Evolutionary conservation across 805 yeast genomes (phyloP).

Genomic region (Candida nitratophila): DNA sequence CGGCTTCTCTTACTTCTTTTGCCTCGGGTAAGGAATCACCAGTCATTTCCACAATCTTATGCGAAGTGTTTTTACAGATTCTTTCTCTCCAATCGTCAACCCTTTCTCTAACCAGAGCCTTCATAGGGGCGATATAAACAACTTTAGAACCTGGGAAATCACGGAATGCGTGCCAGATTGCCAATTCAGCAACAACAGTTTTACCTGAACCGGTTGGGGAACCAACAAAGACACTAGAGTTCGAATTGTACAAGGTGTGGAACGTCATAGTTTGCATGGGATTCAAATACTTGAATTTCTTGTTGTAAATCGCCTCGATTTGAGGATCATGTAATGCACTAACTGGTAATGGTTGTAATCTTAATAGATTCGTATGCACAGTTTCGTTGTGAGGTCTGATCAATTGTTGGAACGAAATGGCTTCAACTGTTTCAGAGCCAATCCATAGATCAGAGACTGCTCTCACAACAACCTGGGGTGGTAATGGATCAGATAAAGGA

Average conservation of each 20-base stretch:
- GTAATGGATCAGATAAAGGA: conserved; percentile 84
- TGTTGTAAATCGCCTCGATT: conserved; percentile 61
- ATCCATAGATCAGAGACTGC: conserved; percentile 84
- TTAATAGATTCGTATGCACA: conserved; percentile 69
- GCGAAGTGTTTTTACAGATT: conserved; percentile 37
- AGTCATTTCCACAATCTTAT: conserved; percentile 66
- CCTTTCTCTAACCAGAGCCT: conserved; percentile 76
- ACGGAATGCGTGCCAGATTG: conserved; percentile 93
- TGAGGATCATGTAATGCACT: conserved; percentile 65
- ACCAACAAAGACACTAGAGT: conserved; percentile 82
- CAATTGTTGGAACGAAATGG: conserved; percentile 84
- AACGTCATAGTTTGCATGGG: conserved; percentile 99
- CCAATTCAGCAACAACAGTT: conserved; percentile 93
- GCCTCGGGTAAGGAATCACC: conserved; percentile 80
- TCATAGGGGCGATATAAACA: conserved; percentile 87
- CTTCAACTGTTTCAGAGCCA: conserved; percentile 69
- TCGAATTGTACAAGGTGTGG: conserved; percentile 76
- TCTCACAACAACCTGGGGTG: conserved; percentile 77
- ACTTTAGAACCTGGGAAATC: conserved; percentile 75
- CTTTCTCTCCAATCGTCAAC: conserved; percentile 72
- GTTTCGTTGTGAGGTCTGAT: conserved; percentile 86
- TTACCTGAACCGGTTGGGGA: conserved; percentile 99
- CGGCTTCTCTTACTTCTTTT: conserved; percentile 57
- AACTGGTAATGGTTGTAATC: conserved; percentile 80
- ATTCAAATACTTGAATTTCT: conserved; percentile 77